Conservation (phyloP, 352 stramenopile genomes). For the Pythium myriotylum region DNA sequence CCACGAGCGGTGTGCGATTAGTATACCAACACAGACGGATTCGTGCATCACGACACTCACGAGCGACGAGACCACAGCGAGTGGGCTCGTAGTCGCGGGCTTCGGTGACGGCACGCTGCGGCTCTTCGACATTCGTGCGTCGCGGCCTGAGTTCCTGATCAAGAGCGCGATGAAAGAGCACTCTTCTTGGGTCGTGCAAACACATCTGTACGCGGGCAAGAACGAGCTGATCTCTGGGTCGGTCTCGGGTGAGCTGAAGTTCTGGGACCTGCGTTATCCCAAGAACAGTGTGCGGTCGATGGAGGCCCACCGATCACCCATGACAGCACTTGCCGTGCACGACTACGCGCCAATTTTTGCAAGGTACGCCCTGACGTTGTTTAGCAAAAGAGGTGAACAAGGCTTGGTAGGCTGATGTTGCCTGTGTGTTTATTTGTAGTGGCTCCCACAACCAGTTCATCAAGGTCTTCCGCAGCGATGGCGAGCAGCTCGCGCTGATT, state of each 20-base stretch:
- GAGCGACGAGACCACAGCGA: slow-evolving; percentile 68
- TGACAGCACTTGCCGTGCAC: slow-evolving; percentile 97
- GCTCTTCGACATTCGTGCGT: slow-evolving; percentile 93
- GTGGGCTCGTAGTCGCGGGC: slow-evolving; percentile 87
- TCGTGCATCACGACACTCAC: slow-evolving; percentile 91
- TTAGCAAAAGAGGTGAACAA: too few relatives aligned
- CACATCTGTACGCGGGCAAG: slow-evolving; percentile 71
- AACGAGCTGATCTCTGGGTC: slow-evolving; percentile 94
- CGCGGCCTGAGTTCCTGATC: slow-evolving; percentile 65
- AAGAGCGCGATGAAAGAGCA: slow-evolving; percentile 90
- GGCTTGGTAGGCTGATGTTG: too few relatives aligned
- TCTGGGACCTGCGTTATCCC: slow-evolving; percentile 95
- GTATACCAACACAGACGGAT: slow-evolving; percentile 87
- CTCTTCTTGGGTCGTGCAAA: slow-evolving; percentile 95
- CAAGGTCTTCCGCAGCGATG: slow-evolving; percentile 95
- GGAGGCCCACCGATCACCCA: slow-evolving; percentile 90
- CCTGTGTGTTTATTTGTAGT: slow-evolving; percentile 39
- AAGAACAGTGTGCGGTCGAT: slow-evolving; percentile 86
- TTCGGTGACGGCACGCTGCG: slow-evolving; percentile 94
- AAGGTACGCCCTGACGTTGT: slow-evolving; percentile 69
- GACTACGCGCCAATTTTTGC: slow-evolving; percentile 95
- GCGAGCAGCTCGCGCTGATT: slow-evolving; percentile 83
- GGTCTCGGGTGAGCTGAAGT: slow-evolving; percentile 95
- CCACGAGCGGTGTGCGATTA: slow-evolving; percentile 86
- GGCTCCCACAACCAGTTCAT: slow-evolving; percentile 99